A percentile compares a stretch with the other conserved stretches of the same genome.
These are phyloP conservation scores for Clonostachys solani DNA, from an alignment of 2,329 filamentous ascomycete species.

Conservation along the genomic window DNA sequence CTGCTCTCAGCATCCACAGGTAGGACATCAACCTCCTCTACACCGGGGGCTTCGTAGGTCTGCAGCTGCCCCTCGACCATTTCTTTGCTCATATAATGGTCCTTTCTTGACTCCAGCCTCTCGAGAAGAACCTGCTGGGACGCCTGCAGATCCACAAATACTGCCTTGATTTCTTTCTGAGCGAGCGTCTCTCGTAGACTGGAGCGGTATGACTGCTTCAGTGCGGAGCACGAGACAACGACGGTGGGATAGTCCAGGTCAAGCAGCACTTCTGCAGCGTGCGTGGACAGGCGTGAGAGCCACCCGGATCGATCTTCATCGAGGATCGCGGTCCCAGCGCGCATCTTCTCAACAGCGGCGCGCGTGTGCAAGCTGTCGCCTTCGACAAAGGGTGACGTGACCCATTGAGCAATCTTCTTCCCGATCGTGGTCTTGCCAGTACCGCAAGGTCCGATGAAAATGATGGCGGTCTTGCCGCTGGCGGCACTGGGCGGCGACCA, in stretches of 20 bases:
- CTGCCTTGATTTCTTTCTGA: conserved; percentile 10
- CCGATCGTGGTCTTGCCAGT: conserved; percentile 33
- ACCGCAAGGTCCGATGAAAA: conserved; percentile 32
- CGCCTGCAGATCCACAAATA: conserved; percentile 30
- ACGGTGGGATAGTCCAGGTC: conserved; percentile 18
- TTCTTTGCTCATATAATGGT: conserved; percentile 26
- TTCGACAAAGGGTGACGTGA: conserved; percentile 29
- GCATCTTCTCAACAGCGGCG: conserved; percentile 24
- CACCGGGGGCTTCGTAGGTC: conserved; percentile 17
- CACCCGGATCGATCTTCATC: conserved; percentile 24
- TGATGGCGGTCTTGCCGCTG: conserved; percentile 24
- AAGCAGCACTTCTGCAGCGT: conserved; percentile 13
- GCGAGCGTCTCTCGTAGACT: conserved; percentile 15
- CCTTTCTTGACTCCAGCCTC: conserved; percentile 16
- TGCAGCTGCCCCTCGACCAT: conserved; percentile 28
- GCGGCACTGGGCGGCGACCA: conserved; percentile 36
- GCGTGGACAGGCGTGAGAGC: conserved; percentile 17
- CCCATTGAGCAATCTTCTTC: conserved; percentile 15
- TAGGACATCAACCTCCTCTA: conserved; percentile 25
- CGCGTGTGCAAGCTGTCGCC: conserved; percentile 29
- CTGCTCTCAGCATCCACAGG: conserved; percentile 15
- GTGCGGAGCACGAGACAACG: conserved; percentile 31
- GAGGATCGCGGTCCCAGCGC: conserved; percentile 15
- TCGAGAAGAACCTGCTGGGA: conserved; percentile 16
- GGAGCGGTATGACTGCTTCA: conserved; percentile 24